Base-by-base conservation (phyloP, 2,329 filamentous ascomycete genomes). In the Elsinoe batatas region DNA sequence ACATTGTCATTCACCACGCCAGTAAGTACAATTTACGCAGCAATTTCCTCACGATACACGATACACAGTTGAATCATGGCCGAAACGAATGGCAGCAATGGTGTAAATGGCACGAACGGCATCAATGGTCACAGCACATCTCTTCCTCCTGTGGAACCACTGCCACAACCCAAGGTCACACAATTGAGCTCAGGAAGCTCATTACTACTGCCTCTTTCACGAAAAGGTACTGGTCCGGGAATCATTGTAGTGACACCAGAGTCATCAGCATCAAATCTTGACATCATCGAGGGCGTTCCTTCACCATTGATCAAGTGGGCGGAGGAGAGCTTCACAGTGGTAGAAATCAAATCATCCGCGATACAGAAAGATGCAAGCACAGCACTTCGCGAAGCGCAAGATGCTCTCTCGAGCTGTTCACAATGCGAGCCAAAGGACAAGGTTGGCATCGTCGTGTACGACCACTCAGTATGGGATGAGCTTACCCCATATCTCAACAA, bases 271-370 rank as follows among this genome's bases (percentile, higher is more conserved):
- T 50, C 62, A 64, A 59, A 61, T 62, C 12, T 54, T 62, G 38
- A 67, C 64, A 33, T 71, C 72, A 26, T 66, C 67, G 47, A 70
- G 69, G 43, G 64, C 74, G 75, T 77, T 54, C 83, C 83, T 0
- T 73, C 77, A 7, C 79, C 80, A 0, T 62, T 80, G 12, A 64
- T 79, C 58, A 88, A 87, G 67, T 87, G 84, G 84, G 83, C 83
- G 0, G 84, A 88, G 64, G 84, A 88, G 65, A 82, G 84, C 0
- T 87, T 80, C 60, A 72, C 78, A 0, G 81, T 87, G 2, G 80
- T 72, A 0, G 76, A 84, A 64, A 64, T 86, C 0, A 64, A 69
- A 1, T 62, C 71, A 1, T 47, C 60, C 26, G 38, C 60, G 5
- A 7, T 60, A 18, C 49, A 58, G 15, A 47, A 60, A 50, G 56